A percentile compares a stretch with the other conserved stretches of the same genome.
These are phyloP conservation scores for Parastagonospora avenae DNA, from an alignment of 2,329 filamentous ascomycete genomes.

Conservation along the genomic window DNA sequence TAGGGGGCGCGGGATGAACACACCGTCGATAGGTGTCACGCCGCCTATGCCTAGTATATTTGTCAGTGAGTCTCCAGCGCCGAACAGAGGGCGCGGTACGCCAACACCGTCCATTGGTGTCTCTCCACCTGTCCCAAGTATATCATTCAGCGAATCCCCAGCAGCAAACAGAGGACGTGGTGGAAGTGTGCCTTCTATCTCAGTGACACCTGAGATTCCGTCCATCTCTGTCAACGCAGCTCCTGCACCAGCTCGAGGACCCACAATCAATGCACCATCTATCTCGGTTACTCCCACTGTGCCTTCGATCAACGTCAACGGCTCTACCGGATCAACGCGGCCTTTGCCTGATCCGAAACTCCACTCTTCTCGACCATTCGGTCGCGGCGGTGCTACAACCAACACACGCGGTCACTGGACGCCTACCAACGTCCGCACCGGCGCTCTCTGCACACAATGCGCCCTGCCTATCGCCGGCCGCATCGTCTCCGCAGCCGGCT, in stretches of 20 bases:
- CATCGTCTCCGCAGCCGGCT: slow-evolving; percentile 81
- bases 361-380: slow-evolving; percentile 47
- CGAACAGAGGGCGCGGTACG: slow-evolving; percentile 16
- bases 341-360: slow-evolving; percentile 53
- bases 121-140: slow-evolving; percentile 29
- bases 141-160: slow-evolving; percentile 28
- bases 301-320: slow-evolving; percentile 37
- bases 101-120: slow-evolving; percentile 24
- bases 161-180: slow-evolving; percentile 7
- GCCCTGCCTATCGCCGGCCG: slow-evolving; percentile 84
- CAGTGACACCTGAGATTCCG: slow-evolving; percentile 30
- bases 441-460: slow-evolving; percentile 84
- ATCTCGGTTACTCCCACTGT: slow-evolving; percentile 29
- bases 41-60: slow-evolving; percentile 31
- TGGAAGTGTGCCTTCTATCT: slow-evolving; percentile 14
- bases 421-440: slow-evolving; percentile 56
- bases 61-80: slow-evolving; percentile 16
- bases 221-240: slow-evolving; percentile 35
- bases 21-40: slow-evolving; percentile 22
- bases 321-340: slow-evolving; percentile 45
- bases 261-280: slow-evolving; percentile 26
- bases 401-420: slow-evolving; percentile 52
- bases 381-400: slow-evolving; percentile 37
- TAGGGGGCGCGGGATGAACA: slow-evolving; percentile 20
- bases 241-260: slow-evolving; percentile 14